Percentiles rank a stretch among this genome's conserved stretches.
phyloP scores from a whole-genome alignment of 169 alveolate genomes.

The Plasmodium gaboni region DNA sequence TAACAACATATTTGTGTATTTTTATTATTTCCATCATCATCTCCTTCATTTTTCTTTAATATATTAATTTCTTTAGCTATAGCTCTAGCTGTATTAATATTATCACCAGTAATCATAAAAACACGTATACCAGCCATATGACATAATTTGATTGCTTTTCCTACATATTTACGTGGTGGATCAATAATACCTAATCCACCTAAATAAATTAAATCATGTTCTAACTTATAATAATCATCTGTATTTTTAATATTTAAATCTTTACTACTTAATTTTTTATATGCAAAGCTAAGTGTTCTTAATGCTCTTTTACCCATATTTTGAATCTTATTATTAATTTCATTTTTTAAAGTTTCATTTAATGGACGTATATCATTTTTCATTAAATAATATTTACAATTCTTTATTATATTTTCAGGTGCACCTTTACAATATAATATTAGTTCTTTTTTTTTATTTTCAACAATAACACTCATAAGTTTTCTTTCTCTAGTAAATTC shows the following conservation, averaged over 20 bases:
- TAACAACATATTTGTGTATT: constrained; percentile 83
- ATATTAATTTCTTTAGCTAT: constrained; percentile 97
- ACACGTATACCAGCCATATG: constrained; percentile 98
- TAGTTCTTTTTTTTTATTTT: constrained; percentile 77
- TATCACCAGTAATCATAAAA: constrained; percentile 99
- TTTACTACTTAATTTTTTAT: constrained; percentile 74
- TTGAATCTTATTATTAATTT: constrained; percentile 87
- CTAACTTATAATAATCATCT: constrained; percentile 88
- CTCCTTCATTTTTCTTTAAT: constrained; percentile 47
- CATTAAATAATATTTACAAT: constrained; percentile 80
- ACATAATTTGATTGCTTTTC: constrained; percentile 93
- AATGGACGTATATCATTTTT: constrained; percentile 92
- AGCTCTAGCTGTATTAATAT: constrained; percentile 98
- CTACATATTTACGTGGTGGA: constrained; percentile 98
- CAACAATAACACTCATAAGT: constrained; percentile 93
- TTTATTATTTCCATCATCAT: constrained; percentile 32
- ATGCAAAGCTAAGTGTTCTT: constrained; percentile 91
- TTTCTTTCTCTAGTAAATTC: constrained; percentile 98
- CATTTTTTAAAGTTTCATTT: constrained; percentile 85
- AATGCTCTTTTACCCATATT: constrained; percentile 93
- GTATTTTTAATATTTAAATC: constrained; percentile 79
- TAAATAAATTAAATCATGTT: constrained; percentile 91
- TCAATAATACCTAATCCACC: constrained; percentile 98
- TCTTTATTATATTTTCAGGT: constrained; percentile 96
- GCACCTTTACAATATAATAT: constrained; percentile 98